These are phyloP conservation scores for Thyridium curvatum DNA, from an alignment of 2,329 filamentous ascomycete genomes.

Conservation along the genomic window DNA sequence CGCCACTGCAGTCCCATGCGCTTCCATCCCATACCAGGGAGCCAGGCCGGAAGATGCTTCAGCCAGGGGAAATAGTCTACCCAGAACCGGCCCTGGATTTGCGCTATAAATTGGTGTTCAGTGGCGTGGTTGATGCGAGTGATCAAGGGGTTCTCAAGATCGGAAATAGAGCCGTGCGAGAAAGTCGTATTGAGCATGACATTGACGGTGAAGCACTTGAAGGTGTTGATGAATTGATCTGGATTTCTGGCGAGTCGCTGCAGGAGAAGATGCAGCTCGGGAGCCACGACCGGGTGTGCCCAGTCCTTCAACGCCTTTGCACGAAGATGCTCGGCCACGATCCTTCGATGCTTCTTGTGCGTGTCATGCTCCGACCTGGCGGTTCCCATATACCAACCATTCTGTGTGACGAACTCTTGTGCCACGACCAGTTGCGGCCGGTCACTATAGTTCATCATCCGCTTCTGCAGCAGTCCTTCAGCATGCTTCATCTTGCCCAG, in stretches of 20 bases:
- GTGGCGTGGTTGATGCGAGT: constrained; percentile 28
- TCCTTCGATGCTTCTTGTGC: constrained; percentile 1
- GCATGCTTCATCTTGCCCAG: constrained; percentile 1
- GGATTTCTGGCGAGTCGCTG: neutral
- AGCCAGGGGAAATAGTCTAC: neutral
- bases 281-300: neutral
- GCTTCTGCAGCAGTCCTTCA: neutral
- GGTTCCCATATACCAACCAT: neutral
- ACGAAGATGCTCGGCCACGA: neutral
- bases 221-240: neutral
- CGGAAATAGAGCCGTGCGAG: neutral
- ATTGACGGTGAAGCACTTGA: constrained; percentile 1
- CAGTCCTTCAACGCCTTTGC: constrained; percentile 1
- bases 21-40: neutral
- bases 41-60: neutral
- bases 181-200: constrained; percentile 1
- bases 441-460: constrained; percentile 1
- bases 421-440: neutral
- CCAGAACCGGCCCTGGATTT: constrained; percentile 1
- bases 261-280: neutral
- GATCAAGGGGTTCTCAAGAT: constrained; percentile 32
- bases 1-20: neutral
- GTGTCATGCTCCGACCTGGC: neutral
- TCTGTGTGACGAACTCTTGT: constrained; percentile 1
- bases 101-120: constrained; percentile 1